These are phyloP conservation scores for Blastobotrys chiropterorum DNA, from an alignment of 805 yeast genomes.

Conservation along the genomic window DNA sequence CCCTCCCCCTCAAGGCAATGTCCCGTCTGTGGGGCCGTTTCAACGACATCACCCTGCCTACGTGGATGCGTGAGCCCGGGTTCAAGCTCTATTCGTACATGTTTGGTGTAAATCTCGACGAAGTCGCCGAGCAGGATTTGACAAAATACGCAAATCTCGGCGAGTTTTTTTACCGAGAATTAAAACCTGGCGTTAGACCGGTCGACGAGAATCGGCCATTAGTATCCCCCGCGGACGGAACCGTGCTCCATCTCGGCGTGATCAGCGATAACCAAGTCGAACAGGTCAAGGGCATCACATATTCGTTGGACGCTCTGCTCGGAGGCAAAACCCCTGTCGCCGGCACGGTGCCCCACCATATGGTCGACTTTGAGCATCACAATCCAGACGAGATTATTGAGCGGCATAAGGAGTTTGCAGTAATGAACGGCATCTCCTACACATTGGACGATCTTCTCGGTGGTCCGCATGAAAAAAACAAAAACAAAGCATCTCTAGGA, in stretches of 20 bases:
- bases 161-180: constrained; percentile 83
- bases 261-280: constrained; percentile 74
- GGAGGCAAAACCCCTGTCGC: constrained; percentile 39
- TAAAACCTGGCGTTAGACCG: constrained; percentile 75
- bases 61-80: constrained; percentile 81
- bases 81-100: constrained; percentile 67
- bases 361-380: constrained; percentile 32
- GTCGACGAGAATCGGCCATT: constrained; percentile 56
- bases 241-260: constrained; percentile 75
- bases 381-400: constrained; percentile 34
- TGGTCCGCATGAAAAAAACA: constrained; percentile 40
- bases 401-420: constrained; percentile 70
- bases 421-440: constrained; percentile 65
- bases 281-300: constrained; percentile 95
- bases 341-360: constrained; percentile 23
- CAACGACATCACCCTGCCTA: constrained; percentile 76
- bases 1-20: constrained; percentile 83
- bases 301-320: constrained; percentile 78
- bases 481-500: constrained; percentile 34
- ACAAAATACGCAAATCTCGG: constrained; percentile 70
- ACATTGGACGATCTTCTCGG: constrained; percentile 65
- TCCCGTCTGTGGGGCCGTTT: constrained; percentile 94
- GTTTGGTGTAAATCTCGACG: constrained; percentile 86
- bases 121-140: constrained; percentile 79
- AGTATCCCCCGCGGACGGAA: constrained; percentile 93